A percentile compares a stretch with the other conserved stretches of the same genome.
Evolutionary conservation across 2,329 filamentous ascomycete species (phyloP).

Genomic region (Beauveria rudraprayagi): DNA sequence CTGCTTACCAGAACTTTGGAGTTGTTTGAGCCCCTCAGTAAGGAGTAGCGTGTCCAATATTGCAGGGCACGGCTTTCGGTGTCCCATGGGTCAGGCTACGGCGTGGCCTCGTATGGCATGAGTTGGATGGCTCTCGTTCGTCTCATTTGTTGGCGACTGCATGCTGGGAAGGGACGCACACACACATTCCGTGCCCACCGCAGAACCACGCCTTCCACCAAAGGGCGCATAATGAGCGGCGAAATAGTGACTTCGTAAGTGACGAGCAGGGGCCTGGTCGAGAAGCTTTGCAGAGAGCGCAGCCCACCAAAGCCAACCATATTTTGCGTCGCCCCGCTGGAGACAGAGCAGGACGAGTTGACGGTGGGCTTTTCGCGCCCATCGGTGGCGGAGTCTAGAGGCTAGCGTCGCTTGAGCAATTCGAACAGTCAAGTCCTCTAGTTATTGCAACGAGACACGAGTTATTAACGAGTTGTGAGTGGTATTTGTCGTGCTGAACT

Average conservation of each 20-base stretch:
- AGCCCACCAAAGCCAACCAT: not conserved
- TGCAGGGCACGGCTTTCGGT: conserved; percentile 5
- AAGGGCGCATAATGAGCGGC: not conserved
- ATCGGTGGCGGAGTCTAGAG: not conserved
- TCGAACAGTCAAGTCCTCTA: not conserved
- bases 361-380: not conserved
- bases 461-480: not conserved
- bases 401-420: conserved; percentile 4
- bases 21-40: not conserved
- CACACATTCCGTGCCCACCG: not conserved
- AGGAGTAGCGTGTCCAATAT: not conserved
- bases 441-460: not conserved
- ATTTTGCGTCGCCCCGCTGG: conserved; percentile 1
- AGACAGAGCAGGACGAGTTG: not conserved
- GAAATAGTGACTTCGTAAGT: not conserved
- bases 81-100: not conserved
- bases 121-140: not conserved
- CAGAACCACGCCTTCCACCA: not conserved
- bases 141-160: not conserved
- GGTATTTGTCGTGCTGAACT: not conserved
- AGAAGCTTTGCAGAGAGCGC: not conserved
- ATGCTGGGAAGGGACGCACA: not conserved
- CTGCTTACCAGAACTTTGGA: not conserved
- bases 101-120: not conserved
- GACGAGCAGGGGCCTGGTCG: not conserved